Conservation (phyloP, 2,329 filamentous ascomycete genomes). For the Penicillium sp. region DNA sequence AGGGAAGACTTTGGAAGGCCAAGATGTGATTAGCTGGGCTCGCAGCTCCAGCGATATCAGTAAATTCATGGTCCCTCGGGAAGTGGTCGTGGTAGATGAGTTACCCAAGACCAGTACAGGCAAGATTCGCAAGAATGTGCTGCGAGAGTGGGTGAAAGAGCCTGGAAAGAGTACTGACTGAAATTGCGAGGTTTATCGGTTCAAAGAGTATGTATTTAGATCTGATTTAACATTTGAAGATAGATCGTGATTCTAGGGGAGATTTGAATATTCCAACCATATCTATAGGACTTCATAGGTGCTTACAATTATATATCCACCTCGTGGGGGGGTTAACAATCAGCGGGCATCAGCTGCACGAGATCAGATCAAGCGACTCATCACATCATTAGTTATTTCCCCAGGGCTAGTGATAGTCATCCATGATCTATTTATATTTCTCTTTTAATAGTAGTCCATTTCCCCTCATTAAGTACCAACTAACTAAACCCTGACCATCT, state of each 20-base stretch:
- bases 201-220: neutral
- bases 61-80: conserved; percentile 79
- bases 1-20: conserved; percentile 60
- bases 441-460: neutral
- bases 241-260: neutral
- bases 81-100: conserved; percentile 77
- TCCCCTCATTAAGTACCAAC: neutral
- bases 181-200: too few relatives aligned
- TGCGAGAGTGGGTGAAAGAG: conserved; percentile 80
- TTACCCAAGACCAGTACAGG: conserved; percentile 96
- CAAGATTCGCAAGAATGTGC: conserved; percentile 92
- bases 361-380: conserved; percentile 10
- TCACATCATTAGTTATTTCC: neutral
- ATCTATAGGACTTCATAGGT: neutral
- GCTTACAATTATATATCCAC: neutral
- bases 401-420: neutral
- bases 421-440: neutral
- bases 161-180: conserved; percentile 25
- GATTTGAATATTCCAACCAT: neutral
- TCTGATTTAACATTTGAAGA: neutral
- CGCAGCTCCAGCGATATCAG: conserved; percentile 77
- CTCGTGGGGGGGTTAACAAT: neutral
- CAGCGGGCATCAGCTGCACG: conserved; percentile 4
- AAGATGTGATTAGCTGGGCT: conserved; percentile 83
- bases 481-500: neutral